A percentile compares a stretch with the other conserved stretches of the same genome.
phyloP scores from a whole-genome alignment of 352 stramenopile species.

The Phytophthora tubulina region DNA sequence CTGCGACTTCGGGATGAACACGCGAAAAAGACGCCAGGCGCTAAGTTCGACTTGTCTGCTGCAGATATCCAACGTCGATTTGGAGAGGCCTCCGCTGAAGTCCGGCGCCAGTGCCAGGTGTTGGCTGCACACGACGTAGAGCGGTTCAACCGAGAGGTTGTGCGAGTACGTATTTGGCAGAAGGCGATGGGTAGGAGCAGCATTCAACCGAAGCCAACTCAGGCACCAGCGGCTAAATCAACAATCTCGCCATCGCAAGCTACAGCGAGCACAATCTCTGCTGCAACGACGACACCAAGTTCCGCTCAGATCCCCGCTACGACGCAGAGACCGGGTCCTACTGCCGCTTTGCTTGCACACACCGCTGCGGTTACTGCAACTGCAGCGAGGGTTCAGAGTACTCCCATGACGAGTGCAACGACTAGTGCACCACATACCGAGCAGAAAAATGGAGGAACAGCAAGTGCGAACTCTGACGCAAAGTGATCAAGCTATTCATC shows the following conservation, averaged over 20 bases:
- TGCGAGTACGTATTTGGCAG: conserved; percentile 69
- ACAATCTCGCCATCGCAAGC: background rate
- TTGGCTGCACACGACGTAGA: conserved; percentile 60
- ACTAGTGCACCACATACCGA: background rate
- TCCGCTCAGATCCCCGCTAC: background rate
- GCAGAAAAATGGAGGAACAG: conserved; percentile 11
- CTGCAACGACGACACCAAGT: background rate
- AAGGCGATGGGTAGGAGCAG: conserved; percentile 50
- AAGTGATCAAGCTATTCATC: conserved; percentile 11
- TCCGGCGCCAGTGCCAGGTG: conserved; percentile 54
- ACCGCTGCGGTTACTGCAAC: conserved; percentile 25
- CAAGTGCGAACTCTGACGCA: background rate
- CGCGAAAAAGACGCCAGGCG: conserved; percentile 1
- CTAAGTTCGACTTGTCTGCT: conserved; percentile 15
- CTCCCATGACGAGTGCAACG: background rate
- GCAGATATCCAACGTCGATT: conserved; percentile 49
- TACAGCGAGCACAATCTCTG: background rate
- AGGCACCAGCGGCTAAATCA: background rate
- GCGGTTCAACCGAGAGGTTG: conserved; percentile 68
- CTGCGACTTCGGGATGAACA: conserved; percentile 36
- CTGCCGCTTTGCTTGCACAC: conserved; percentile 33
- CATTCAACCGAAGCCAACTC: conserved; percentile 7
- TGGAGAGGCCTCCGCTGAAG: conserved; percentile 31
- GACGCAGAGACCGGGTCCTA: conserved; percentile 12
- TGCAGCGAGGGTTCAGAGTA: conserved; percentile 14